Evolutionary conservation across 495 filamentous ascomycete genomes (phyloP).

Genomic region (Penicilliopsis zonata): DNA sequence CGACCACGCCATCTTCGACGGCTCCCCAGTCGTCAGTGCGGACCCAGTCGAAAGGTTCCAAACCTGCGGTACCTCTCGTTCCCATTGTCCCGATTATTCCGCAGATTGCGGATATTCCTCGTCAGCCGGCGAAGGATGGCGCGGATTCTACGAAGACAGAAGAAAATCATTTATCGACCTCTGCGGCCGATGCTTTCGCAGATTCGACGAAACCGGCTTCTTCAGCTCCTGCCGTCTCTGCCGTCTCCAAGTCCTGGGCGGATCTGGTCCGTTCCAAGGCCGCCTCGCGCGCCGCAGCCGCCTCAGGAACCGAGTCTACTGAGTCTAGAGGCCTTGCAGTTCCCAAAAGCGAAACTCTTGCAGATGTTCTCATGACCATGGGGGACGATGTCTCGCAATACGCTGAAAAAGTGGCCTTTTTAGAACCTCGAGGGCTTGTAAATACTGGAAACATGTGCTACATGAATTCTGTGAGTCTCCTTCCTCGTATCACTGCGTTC

Average conservation of each 20-base stretch:
- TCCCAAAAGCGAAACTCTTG: conserved; percentile 51
- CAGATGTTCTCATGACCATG: conserved; percentile 58
- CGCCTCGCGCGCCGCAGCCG: conserved; percentile 13
- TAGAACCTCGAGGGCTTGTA: conserved; percentile 88
- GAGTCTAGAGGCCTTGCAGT: conserved; percentile 34
- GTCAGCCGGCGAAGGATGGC: conserved; percentile 30
- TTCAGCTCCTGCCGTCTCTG: conserved; percentile 25
- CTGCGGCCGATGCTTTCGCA: too few relatives aligned
- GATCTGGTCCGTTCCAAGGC: conserved; percentile 52
- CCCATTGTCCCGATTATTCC: conserved; percentile 59
- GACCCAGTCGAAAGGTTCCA: conserved; percentile 29
- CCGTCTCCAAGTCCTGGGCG: conserved; percentile 63
- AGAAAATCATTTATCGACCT: too few relatives aligned
- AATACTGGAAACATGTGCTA: conserved; percentile 99
- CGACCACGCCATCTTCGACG: conserved; percentile 56
- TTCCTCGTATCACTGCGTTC: too few relatives aligned
- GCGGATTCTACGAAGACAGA: conserved; percentile 23
- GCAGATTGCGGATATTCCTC: conserved; percentile 33
- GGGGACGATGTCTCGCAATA: conserved; percentile 44
- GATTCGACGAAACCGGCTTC: conserved; percentile 21
- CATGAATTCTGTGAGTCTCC: conserved; percentile 86
- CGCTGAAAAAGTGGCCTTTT: conserved; percentile 58
- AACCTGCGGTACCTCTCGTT: conserved; percentile 45
- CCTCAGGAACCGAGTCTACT: conserved; percentile 11
- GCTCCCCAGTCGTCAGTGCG: conserved; percentile 16